phyloP scores from a whole-genome alignment of 2,329 filamentous ascomycete genomes.

The Aspergillus pseudonomiae region DNA sequence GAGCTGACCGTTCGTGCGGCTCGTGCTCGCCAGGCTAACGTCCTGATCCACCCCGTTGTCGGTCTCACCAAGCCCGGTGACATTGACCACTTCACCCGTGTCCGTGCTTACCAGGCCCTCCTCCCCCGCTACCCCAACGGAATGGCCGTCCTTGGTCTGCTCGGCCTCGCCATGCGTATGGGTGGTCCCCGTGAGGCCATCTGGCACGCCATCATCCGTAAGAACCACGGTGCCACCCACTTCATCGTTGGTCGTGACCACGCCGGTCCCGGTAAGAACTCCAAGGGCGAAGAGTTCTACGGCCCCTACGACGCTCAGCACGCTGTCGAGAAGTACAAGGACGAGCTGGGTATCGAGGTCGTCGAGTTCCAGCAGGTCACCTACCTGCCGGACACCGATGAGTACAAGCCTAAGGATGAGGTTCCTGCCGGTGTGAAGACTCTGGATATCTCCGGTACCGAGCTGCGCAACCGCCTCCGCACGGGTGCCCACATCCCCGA shows the following conservation, averaged over 20 bases:
- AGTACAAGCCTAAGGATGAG: conserved; percentile 92
- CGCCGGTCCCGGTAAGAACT: conserved; percentile 97
- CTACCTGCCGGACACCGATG: conserved; percentile 94
- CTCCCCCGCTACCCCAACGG: conserved; percentile 97
- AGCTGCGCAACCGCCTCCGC: conserved; percentile 88
- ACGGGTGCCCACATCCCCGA: conserved; percentile 94
- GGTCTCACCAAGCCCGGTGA: conserved; percentile 98
- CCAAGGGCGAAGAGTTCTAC: conserved; percentile 94
- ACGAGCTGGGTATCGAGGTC: conserved; percentile 97
- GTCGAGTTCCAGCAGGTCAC: conserved; percentile 99
- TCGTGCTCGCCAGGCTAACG: conserved; percentile 93
- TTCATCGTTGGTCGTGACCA: conserved; percentile 99
- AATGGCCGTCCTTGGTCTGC: conserved; percentile 94
- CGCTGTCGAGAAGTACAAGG: conserved; percentile 92
- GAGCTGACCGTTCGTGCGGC: conserved; percentile 97
- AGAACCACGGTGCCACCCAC: conserved; percentile 98
- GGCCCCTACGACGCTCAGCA: conserved; percentile 97
- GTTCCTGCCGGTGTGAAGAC: conserved; percentile 83
- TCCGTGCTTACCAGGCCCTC: conserved; percentile 96
- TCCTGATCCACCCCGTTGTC: conserved; percentile 98
- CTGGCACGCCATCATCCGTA: conserved; percentile 99
- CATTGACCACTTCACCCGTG: conserved; percentile 99
- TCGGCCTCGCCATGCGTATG: conserved; percentile 98
- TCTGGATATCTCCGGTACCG: conserved; percentile 82
- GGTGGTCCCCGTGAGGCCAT: conserved; percentile 96